phyloP scores from a whole-genome alignment of 805 yeast genomes.

The Nakazawaea laoshanensis region DNA sequence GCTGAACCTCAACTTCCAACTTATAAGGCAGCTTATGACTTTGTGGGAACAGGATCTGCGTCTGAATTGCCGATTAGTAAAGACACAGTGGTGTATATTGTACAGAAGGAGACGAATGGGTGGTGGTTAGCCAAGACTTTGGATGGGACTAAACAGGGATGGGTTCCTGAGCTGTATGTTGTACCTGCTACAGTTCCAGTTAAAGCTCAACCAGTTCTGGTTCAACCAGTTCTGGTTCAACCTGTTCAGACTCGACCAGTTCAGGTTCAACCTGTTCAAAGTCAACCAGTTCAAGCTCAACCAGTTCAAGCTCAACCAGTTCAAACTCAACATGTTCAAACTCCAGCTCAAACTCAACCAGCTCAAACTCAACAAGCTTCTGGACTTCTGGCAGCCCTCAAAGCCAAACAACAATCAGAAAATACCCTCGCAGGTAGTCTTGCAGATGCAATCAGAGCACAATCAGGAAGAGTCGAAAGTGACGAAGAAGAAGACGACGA shows the following conservation, averaged over 20 bases:
- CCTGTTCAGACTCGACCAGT: constrained; percentile 11
- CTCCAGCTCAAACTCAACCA: constrained; percentile 4
- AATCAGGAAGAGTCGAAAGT: constrained; percentile 64
- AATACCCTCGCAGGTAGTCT: constrained; percentile 69
- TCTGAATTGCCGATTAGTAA: constrained; percentile 71
- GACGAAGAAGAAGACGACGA: constrained; percentile 59
- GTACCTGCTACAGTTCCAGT: constrained; percentile 28
- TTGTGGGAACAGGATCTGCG: constrained; percentile 77
- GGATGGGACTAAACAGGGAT: constrained; percentile 78
- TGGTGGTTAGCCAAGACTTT: constrained; percentile 87
- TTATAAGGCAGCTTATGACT: constrained; percentile 80
- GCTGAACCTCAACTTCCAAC: constrained; percentile 64
- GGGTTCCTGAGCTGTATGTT: constrained; percentile 96
- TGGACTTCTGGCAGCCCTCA: constrained; percentile 63
- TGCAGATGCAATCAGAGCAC: constrained; percentile 78
- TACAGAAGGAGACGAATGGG: constrained; percentile 72
- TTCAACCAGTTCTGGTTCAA: constrained; percentile 17
- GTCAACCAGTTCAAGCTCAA: constrained; percentile 14
- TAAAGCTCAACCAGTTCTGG: constrained; percentile 14
- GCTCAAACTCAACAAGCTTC: constrained; percentile 19
- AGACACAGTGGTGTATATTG: constrained; percentile 67
- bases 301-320: constrained; percentile 11
- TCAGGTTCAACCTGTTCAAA: constrained; percentile 8
- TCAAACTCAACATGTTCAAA: constrained; percentile 9
- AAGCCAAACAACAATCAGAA: constrained; percentile 55